phyloP scores from a whole-genome alignment of 305 asterid species.

The Fraxinus velutina region DNA sequence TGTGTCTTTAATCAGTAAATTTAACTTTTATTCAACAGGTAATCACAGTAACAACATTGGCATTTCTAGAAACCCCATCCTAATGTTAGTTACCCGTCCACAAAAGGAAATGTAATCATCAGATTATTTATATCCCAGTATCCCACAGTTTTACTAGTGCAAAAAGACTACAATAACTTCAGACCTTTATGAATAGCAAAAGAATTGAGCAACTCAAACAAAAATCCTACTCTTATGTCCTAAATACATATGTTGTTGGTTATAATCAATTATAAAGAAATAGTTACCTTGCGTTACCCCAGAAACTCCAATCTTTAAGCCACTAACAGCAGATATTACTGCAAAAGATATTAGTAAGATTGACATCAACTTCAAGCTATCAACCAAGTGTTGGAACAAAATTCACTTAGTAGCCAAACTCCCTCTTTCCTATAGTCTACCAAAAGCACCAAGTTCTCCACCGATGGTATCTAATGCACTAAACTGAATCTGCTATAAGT shows the following conservation, averaged over 20 bases:
- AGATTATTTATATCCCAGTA: neutral
- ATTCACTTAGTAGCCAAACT: neutral
- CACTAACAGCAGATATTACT: slow-evolving; percentile 97
- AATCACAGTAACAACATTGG: neutral
- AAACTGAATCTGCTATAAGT: slow-evolving; percentile 23
- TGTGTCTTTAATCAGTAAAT: slow-evolving; percentile 1
- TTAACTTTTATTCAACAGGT: neutral
- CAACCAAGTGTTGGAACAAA: slow-evolving; percentile 9
- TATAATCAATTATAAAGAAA: slow-evolving; percentile 24
- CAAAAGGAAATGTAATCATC: neutral
- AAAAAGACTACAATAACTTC: neutral
- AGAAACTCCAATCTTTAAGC: slow-evolving; percentile 85
- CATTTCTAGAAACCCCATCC: neutral
- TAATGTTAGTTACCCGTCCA: slow-evolving; percentile 5
- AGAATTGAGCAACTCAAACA: slow-evolving; percentile 18
- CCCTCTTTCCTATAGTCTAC: slow-evolving; percentile 1
- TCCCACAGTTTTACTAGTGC: neutral
- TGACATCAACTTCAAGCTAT: slow-evolving; percentile 21
- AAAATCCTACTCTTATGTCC: neutral
- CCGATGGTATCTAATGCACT: slow-evolving; percentile 13
- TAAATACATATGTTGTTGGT: neutral
- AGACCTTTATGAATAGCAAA: neutral
- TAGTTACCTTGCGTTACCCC: slow-evolving; percentile 68
- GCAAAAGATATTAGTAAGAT: slow-evolving; percentile 32
- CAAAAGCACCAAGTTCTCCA: slow-evolving; percentile 20